Conservation (phyloP, 768 basidiomycete species). For the Phylloporus sp. region DNA sequence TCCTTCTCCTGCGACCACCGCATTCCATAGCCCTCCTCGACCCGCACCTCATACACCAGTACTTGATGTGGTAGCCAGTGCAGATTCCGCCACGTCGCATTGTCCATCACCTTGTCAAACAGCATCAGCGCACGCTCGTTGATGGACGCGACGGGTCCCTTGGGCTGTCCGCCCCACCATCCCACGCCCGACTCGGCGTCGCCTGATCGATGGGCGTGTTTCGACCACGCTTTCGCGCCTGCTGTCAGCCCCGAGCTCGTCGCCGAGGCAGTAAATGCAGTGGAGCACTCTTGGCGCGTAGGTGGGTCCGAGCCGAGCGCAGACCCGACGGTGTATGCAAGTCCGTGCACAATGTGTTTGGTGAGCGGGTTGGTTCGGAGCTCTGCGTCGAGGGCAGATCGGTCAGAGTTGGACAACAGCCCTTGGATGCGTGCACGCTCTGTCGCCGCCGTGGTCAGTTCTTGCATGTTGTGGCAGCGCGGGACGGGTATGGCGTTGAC, state of each 20-base stretch:
- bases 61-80: constrained; percentile 64
- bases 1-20: constrained; percentile 52
- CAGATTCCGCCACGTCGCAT: constrained; percentile 57
- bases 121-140: constrained; percentile 50
- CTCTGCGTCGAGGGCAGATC: constrained; percentile 12
- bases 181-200: constrained; percentile 26
- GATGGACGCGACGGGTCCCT: constrained; percentile 48
- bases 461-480: constrained; percentile 42
- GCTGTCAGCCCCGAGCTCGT: constrained; percentile 52
- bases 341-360: constrained; percentile 44
- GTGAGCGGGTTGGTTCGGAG: constrained; percentile 33
- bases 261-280: constrained; percentile 43
- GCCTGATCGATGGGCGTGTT: constrained; percentile 56
- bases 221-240: constrained; percentile 64
- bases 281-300: constrained; percentile 43
- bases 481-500: constrained; percentile 33
- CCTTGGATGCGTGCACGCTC: constrained; percentile 36
- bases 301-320: constrained; percentile 53
- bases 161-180: constrained; percentile 56
- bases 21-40: constrained; percentile 63
- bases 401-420: constrained; percentile 10
- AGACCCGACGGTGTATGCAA: constrained; percentile 60
- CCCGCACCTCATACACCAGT: constrained; percentile 59
- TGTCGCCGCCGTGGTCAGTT: constrained; percentile 36
- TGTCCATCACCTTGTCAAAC: constrained; percentile 51